Percentiles rank a stretch among this genome's conserved stretches.
Evolutionary conservation across 1,284 basidiomycete species (phyloP).

Genomic region (Trichosporon asahii): DNA sequence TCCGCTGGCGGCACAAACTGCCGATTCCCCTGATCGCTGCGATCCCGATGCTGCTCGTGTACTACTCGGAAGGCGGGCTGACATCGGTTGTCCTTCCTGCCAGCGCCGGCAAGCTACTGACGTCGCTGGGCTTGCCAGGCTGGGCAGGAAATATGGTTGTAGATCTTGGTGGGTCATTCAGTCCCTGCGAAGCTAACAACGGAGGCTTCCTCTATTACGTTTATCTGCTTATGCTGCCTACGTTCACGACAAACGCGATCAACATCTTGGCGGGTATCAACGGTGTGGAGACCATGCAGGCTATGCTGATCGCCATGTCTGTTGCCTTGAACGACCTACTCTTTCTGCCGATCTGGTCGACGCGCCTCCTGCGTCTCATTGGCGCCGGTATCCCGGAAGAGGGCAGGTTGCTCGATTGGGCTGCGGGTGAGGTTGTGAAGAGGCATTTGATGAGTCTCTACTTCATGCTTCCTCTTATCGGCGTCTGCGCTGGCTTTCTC

Average conservation of each 20-base stretch:
- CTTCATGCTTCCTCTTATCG: conserved; percentile 91
- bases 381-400: conserved; percentile 60
- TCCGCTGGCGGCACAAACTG: conserved; percentile 96
- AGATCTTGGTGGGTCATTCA: conserved; percentile 68
- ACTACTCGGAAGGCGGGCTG: conserved; percentile 88
- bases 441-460: conserved; percentile 92
- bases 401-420: conserved; percentile 46
- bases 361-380: conserved; percentile 60
- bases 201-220: conserved; percentile 70
- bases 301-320: conserved; percentile 84
- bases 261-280: conserved; percentile 99
- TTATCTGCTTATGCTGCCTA: conserved; percentile 94
- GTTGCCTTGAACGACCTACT: conserved; percentile 88
- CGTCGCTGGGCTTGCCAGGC: conserved; percentile 26
- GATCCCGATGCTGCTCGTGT: conserved; percentile 91
- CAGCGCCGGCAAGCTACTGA: conserved; percentile 65
- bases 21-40: conserved; percentile 95
- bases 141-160: conserved; percentile 61
- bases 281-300: conserved; percentile 91
- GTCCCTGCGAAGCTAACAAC: background rate
- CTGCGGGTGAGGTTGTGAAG: conserved; percentile 70
- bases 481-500: conserved; percentile 81
- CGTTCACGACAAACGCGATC: conserved; percentile 96
- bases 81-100: conserved; percentile 92
- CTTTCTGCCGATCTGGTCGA: conserved; percentile 72